A percentile compares a stretch with the other conserved stretches of the same genome.
These are phyloP conservation scores for Kregervanrija pseudodelftensis DNA, from an alignment of 805 yeast species.

Conservation along the genomic window DNA sequence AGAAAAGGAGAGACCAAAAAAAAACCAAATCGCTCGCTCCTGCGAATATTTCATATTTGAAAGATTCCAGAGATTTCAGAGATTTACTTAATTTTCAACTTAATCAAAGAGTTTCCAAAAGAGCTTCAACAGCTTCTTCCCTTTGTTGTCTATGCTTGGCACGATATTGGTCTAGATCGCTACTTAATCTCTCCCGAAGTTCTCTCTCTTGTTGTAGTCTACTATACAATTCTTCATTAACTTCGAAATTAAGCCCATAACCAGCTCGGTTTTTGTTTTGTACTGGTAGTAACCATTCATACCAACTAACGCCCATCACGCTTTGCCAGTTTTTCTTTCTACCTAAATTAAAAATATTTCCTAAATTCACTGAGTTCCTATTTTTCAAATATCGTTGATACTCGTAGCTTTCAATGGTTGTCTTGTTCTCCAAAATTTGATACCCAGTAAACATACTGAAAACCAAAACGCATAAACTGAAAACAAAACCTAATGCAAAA, in stretches of 20 bases:
- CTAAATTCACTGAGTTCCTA: slow-evolving; percentile 35
- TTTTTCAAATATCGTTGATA: slow-evolving; percentile 39
- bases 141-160: slow-evolving; percentile 9
- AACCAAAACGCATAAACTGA: slow-evolving; percentile 48
- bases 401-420: slow-evolving; percentile 77
- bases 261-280: slow-evolving; percentile 14
- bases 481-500: slow-evolving; percentile 43
- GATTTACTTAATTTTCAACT: too few relatives aligned
- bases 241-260: slow-evolving; percentile 46
- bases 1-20: too few relatives aligned
- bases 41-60: too few relatives aligned
- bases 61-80: too few relatives aligned
- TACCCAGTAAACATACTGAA: slow-evolving; percentile 55
- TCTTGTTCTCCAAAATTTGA: slow-evolving; percentile 54
- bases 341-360: slow-evolving; percentile 78
- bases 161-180: slow-evolving; percentile 30
- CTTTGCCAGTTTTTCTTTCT: slow-evolving; percentile 49
- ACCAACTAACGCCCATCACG: slow-evolving; percentile 65
- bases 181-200: slow-evolving; percentile 39
- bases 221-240: slow-evolving; percentile 36
- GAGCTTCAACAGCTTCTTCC: neutral
- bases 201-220: slow-evolving; percentile 34
- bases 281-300: slow-evolving; percentile 68
- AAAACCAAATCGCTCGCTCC: too few relatives aligned
- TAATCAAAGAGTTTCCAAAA: too few relatives aligned